A percentile compares a stretch with the other conserved stretches of the same genome.
Conservation (phyloP, 2,329 filamentous ascomycete species). For the Zymoseptoria crescenta region DNA sequence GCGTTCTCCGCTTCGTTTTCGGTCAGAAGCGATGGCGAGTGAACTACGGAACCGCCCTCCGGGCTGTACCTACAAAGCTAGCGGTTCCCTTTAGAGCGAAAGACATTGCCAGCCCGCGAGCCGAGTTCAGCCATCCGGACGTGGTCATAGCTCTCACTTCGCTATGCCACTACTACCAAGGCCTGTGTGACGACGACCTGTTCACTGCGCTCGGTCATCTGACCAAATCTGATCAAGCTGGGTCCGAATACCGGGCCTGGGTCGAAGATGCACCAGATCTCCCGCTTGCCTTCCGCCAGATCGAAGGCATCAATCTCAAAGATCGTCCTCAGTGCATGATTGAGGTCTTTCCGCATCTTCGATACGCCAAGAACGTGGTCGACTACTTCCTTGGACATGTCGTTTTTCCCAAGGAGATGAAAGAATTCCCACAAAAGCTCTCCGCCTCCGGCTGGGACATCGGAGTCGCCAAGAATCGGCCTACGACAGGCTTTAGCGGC, state of each 20-base stretch:
- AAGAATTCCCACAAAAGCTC: conserved; percentile 56
- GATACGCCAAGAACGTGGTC: conserved; percentile 47
- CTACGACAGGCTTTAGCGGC: conserved; percentile 63
- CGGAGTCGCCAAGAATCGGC: conserved; percentile 42
- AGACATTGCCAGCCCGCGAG: conserved; percentile 52
- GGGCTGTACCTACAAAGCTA: conserved; percentile 44
- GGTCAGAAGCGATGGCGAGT: conserved; percentile 62
- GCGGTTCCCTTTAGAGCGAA: conserved; percentile 63
- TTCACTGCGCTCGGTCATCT: conserved; percentile 29
- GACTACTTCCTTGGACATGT: conserved; percentile 61
- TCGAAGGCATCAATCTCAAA: conserved; percentile 23
- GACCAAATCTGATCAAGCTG: conserved; percentile 19
- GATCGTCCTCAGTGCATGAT: conserved; percentile 17
- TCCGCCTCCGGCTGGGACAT: conserved; percentile 63
- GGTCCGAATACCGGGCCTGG: conserved; percentile 24
- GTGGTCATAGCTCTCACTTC: conserved; percentile 59
- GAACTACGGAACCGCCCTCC: conserved; percentile 42
- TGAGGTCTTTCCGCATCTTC: conserved; percentile 36
- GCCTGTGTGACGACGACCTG: conserved; percentile 41
- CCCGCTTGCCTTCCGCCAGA: not conserved
- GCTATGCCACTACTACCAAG: conserved; percentile 59
- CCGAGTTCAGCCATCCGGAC: conserved; percentile 63
- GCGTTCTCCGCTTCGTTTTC: conserved; percentile 52
- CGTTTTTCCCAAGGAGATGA: conserved; percentile 58
- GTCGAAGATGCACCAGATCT: conserved; percentile 11